phyloP scores from a whole-genome alignment of 2,329 filamentous ascomycete species.

The Epichloe bromicola region DNA sequence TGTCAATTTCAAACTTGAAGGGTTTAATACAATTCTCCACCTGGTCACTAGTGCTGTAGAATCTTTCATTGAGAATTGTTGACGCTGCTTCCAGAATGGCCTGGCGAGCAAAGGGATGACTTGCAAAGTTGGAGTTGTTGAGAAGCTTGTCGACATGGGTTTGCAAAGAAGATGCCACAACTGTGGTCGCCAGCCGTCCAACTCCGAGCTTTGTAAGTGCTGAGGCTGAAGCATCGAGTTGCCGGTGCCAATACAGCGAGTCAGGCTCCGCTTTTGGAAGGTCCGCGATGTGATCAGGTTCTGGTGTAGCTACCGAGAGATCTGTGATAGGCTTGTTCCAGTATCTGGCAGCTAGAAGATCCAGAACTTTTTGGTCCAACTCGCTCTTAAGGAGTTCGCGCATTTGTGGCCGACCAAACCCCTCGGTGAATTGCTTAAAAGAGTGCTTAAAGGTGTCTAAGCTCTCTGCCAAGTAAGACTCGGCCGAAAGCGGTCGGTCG shows the following conservation, averaged over 20 bases:
- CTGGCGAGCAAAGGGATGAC: conserved; percentile 82
- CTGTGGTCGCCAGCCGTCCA: conserved; percentile 79
- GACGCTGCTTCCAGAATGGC: conserved; percentile 88
- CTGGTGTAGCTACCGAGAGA: conserved; percentile 50
- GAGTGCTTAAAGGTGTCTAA: conserved; percentile 95
- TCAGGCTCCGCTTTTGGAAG: conserved; percentile 77
- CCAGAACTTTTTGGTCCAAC: conserved; percentile 86
- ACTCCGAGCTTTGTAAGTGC: conserved; percentile 89
- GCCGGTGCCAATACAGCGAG: conserved; percentile 83
- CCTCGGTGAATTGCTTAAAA: conserved; percentile 85
- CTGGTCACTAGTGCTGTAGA: conserved; percentile 94
- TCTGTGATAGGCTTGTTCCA: conserved; percentile 96
- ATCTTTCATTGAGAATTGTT: conserved; percentile 81
- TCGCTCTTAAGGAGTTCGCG: conserved; percentile 81
- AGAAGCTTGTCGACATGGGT: conserved; percentile 70
- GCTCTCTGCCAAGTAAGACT: conserved; percentile 92
- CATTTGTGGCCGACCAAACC: conserved; percentile 82
- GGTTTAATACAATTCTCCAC: conserved; percentile 99
- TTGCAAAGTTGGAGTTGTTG: conserved; percentile 67
- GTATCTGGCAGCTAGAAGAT: conserved; percentile 83
- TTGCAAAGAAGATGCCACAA: conserved; percentile 81
- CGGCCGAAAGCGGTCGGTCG: conserved; percentile 83
- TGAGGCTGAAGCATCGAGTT: conserved; percentile 84
- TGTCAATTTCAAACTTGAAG: conserved; percentile 95
- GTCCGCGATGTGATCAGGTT: conserved; percentile 60